Percentiles rank a stretch among this genome's conserved stretches.
These are phyloP conservation scores for Fusarium domesticum DNA, from an alignment of 2,329 filamentous ascomycete genomes.

Conservation along the genomic window DNA sequence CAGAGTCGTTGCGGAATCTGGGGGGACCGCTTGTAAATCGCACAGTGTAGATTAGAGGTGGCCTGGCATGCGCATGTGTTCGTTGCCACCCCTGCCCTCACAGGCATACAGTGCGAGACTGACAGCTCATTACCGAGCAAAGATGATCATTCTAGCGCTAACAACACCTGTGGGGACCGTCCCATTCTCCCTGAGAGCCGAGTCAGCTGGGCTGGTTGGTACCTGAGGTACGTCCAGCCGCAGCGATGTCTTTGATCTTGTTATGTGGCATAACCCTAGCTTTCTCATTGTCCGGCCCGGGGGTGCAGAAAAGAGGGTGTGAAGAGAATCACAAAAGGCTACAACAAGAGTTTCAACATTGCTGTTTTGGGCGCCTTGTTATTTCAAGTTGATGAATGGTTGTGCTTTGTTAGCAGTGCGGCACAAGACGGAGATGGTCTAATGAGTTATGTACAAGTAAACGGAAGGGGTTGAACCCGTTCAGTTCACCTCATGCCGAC, in stretches of 20 bases:
- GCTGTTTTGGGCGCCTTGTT: no score
- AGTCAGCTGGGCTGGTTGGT: slow-evolving; percentile 15
- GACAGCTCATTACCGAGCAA: no score
- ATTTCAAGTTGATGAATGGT: no score
- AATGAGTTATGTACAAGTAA: no score
- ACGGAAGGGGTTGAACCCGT: no score
- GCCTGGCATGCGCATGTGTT: neutral
- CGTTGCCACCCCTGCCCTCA: slow-evolving; percentile 2
- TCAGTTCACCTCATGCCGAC: no score
- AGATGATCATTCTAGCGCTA: no score
- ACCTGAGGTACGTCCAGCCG: slow-evolving; percentile 30
- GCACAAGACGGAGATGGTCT: no score
- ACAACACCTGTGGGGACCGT: slow-evolving; percentile 4
- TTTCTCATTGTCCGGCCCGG: neutral
- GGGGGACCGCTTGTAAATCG: neutral
- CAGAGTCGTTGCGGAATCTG: neutral
- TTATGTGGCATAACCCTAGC: neutral
- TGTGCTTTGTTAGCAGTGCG: no score
- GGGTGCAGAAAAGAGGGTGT: neutral
- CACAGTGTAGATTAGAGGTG: neutral
- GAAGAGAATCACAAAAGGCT: no score
- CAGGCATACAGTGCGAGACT: neutral
- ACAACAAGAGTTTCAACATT: no score
- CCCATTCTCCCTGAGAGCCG: slow-evolving; percentile 3
- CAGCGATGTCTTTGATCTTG: slow-evolving; percentile 15